Evolutionary conservation across 208 protist genomes (phyloP).

Genomic region (Leishmania amazonensis): DNA sequence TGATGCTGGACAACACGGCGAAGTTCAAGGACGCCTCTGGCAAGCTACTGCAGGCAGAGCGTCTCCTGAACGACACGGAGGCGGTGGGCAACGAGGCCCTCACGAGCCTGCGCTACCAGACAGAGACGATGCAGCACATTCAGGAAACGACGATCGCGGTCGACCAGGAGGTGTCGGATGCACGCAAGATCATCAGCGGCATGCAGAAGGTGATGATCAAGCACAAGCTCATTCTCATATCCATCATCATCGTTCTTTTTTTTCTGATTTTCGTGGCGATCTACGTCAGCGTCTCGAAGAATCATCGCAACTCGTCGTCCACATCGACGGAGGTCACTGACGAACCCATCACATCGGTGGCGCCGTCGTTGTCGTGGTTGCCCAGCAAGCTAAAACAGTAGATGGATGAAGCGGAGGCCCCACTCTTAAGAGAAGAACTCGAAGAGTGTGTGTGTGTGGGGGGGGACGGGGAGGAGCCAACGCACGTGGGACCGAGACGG

Average conservation of each 20-base stretch:
- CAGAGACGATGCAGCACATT: slow-evolving; percentile 70
- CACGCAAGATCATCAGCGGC: slow-evolving; percentile 58
- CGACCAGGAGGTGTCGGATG: slow-evolving; percentile 75
- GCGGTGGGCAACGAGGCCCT: slow-evolving; percentile 59
- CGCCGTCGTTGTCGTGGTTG: slow-evolving; percentile 12
- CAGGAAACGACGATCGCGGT: slow-evolving; percentile 65
- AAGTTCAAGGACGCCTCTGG: slow-evolving; percentile 62
- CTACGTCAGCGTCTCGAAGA: slow-evolving; percentile 53
- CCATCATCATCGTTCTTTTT: slow-evolving; percentile 58
- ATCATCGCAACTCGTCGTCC: slow-evolving; percentile 20
- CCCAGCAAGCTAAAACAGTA: background rate
- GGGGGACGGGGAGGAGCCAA: too few species aligned
- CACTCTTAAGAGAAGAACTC: background rate
- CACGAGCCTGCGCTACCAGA: slow-evolving; percentile 61
- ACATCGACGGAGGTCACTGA: slow-evolving; percentile 27
- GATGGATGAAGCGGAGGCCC: background rate
- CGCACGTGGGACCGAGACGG: background rate
- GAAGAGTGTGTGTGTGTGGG: background rate
- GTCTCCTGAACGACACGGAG: slow-evolving; percentile 71
- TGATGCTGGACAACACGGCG: slow-evolving; percentile 81
- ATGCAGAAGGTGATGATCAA: slow-evolving; percentile 79
- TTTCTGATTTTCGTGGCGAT: slow-evolving; percentile 70
- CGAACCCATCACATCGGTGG: slow-evolving; percentile 34
- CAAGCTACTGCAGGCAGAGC: slow-evolving; percentile 59
- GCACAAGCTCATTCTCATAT: slow-evolving; percentile 68